Evolutionary conservation across 768 basidiomycete species (phyloP), one percentile per base, ranked within the genome.

Genomic region (Mrakia gelida): DNA sequence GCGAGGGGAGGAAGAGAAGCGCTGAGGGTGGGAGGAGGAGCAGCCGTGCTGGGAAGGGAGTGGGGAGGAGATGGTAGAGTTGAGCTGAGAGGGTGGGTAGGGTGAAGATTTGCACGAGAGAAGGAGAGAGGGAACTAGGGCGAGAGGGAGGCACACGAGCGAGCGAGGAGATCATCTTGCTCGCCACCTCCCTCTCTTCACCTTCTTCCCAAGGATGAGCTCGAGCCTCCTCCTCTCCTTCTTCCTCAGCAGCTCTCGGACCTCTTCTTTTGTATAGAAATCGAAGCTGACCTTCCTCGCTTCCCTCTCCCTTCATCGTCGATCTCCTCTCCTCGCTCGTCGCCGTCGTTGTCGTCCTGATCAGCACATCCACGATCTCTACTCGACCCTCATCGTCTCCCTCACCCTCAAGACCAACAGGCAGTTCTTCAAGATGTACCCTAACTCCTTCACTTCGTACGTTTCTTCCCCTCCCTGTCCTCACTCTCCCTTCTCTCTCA

Each of bases 361-460:
- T 45, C 80, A 98, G 97, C 96, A 98, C 85, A 98, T 95, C 61
- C 91, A 98, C 80, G 97, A 99, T 86, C 90, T 99, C 43, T 98
- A 95, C 82, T 94, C 96, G 56, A 99, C 97, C 45, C 89, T 99
- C 82, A 87, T 99, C 82, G 94, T 98, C 61, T 95, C 95, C 61
- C 89, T 99, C 26, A 90, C 93, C 82, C 89, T 99, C 63, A 88
- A 88, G n/a, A 90, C 91, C 11, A 93, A 98, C 85, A 92, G 96
- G 81, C 94, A 95, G 82, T 97, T 97, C 86, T 98, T 98, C 88
- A 91, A 93, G 78, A 91, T 91, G 38, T 97, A 94, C 84, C 89
- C 91, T 68, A 93, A 98, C 86, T 93, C 94, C 5, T 99, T 99
- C 85, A 90, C 93, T 75, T 96, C 95, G 95, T 97, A 79, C 81